phyloP scores from a whole-genome alignment of 1,284 basidiomycete genomes.

The Vanrija sp. region DNA sequence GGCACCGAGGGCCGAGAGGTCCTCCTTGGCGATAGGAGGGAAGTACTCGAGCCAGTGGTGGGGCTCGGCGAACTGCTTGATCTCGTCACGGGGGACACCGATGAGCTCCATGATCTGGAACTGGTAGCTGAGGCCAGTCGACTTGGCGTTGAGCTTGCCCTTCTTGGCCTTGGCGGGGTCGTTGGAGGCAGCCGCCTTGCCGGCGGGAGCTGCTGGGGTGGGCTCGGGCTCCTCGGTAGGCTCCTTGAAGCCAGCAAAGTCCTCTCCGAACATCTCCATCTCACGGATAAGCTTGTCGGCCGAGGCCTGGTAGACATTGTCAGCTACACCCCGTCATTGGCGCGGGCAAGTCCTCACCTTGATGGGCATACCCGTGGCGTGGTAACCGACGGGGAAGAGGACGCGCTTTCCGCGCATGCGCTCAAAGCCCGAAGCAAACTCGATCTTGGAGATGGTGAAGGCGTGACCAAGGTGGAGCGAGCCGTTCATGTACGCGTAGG shows the following conservation, averaged over 20 bases:
- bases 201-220: constrained; percentile 36
- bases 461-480: constrained; percentile 95
- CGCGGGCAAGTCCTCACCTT: constrained; percentile 60
- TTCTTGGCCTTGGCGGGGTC: constrained; percentile 78
- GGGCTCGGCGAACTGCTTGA: constrained; percentile 94
- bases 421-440: constrained; percentile 94
- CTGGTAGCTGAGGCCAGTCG: constrained; percentile 91
- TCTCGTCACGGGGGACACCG: constrained; percentile 79
- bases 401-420: constrained; percentile 92
- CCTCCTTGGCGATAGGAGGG: constrained; percentile 90
- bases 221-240: constrained; percentile 21
- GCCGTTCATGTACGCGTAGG: constrained; percentile 98
- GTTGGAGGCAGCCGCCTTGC: constrained; percentile 32
- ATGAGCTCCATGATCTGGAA: constrained; percentile 99
- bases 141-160: constrained; percentile 90
- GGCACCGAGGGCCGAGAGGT: constrained; percentile 82
- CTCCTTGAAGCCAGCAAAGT: constrained; percentile 72
- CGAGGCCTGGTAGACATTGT: constrained; percentile 60
- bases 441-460: constrained; percentile 97
- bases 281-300: constrained; percentile 97
- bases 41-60: constrained; percentile 90
- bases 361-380: constrained; percentile 98
- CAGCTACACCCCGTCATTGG: not conserved
- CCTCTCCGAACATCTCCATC: constrained; percentile 89
- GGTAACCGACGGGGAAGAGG: constrained; percentile 92